A percentile compares a stretch with the other conserved stretches of the same genome.
phyloP scores from a whole-genome alignment of 495 filamentous ascomycete genomes.

The Aspergillus haitiensis region DNA sequence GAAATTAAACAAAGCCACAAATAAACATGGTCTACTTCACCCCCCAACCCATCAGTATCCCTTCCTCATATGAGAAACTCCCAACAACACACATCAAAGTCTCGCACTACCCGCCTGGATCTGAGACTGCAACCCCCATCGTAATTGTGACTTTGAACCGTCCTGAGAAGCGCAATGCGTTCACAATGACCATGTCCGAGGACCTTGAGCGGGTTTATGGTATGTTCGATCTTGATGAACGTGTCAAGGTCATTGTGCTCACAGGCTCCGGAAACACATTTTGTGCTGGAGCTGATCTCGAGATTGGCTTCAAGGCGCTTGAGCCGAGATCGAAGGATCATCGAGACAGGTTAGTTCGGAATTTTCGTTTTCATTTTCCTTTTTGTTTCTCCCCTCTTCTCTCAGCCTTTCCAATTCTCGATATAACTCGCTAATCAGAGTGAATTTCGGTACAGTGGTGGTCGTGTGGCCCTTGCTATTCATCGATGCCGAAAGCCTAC shows the following conservation, averaged over 20 bases:
- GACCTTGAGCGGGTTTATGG: slow-evolving; percentile 56
- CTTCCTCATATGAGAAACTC: slow-evolving; percentile 42
- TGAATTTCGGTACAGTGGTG: slow-evolving; percentile 25
- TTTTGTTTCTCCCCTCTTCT: not conserved
- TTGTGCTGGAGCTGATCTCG: slow-evolving; percentile 67
- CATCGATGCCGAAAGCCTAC: slow-evolving; percentile 63
- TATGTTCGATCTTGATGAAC: slow-evolving; percentile 55
- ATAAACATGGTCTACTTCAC: slow-evolving; percentile 48
- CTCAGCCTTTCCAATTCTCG: not conserved
- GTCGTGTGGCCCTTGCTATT: slow-evolving; percentile 56
- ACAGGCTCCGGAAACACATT: slow-evolving; percentile 62
- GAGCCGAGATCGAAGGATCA: slow-evolving; percentile 41
- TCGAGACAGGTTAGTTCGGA: slow-evolving; percentile 44
- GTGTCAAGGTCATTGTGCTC: slow-evolving; percentile 58
- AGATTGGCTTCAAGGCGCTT: slow-evolving; percentile 44
- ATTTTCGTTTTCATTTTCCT: not conserved
- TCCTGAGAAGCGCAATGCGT: slow-evolving; percentile 62
- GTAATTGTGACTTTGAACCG: slow-evolving; percentile 60
- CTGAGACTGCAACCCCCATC: slow-evolving; percentile 52
- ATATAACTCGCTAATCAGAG: not conserved
- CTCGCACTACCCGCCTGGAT: slow-evolving; percentile 51
- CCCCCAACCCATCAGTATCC: slow-evolving; percentile 31
- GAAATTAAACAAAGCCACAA: slow-evolving; percentile 27
- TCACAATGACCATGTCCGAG: slow-evolving; percentile 54
- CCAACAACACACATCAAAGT: slow-evolving; percentile 53